Evolutionary conservation across 352 stramenopile genomes (phyloP).

Genomic region (Phytopythium helicoides): DNA sequence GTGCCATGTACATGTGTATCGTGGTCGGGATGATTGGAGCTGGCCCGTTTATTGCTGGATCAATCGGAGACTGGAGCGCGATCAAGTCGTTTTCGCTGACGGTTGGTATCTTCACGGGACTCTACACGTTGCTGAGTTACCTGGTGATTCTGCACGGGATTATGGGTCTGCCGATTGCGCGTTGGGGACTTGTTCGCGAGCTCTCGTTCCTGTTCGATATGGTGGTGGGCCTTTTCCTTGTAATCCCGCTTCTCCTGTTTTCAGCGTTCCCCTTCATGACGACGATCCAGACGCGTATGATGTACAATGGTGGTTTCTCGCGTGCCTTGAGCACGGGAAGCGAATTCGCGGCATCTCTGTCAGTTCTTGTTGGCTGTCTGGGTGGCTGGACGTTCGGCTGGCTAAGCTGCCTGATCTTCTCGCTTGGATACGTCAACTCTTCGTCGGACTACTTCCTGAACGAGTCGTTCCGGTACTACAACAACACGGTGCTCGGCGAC

Average conservation of each 20-base stretch:
- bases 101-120: slow-evolving; percentile 64
- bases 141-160: slow-evolving; percentile 68
- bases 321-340: slow-evolving; percentile 77
- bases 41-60: slow-evolving; percentile 57
- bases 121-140: slow-evolving; percentile 79
- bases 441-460: slow-evolving; percentile 75
- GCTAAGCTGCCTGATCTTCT: slow-evolving; percentile 80
- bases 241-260: slow-evolving; percentile 67
- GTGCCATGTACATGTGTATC: slow-evolving; percentile 67
- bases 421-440: slow-evolving; percentile 79
- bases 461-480: slow-evolving; percentile 81
- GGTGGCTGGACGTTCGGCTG: slow-evolving; percentile 78
- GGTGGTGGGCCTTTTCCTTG: slow-evolving; percentile 72
- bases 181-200: slow-evolving; percentile 68
- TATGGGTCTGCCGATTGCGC: slow-evolving; percentile 58
- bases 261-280: slow-evolving; percentile 88
- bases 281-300: slow-evolving; percentile 89
- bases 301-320: slow-evolving; percentile 90
- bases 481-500: slow-evolving; percentile 44
- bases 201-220: slow-evolving; percentile 88
- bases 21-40: slow-evolving; percentile 57
- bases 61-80: slow-evolving; percentile 54
- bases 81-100: slow-evolving; percentile 73
- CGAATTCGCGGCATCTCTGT: slow-evolving; percentile 77
- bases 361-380: slow-evolving; percentile 65